Evolutionary conservation across 1,139 yeast genomes (phyloP).

Genomic region (Kodamaea sp.): DNA sequence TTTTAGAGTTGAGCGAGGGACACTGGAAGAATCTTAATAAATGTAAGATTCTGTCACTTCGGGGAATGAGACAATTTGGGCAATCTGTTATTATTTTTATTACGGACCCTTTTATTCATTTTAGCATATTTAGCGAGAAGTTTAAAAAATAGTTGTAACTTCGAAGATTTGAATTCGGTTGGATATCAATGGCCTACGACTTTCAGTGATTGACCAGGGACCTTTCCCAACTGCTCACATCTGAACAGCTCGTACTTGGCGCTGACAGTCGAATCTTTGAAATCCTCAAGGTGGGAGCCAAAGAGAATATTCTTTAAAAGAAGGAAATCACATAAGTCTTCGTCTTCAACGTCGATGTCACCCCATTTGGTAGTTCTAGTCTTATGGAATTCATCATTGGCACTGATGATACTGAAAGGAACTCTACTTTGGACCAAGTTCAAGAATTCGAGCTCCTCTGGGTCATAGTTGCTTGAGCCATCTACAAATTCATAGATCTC

Average conservation of each 20-base stretch:
- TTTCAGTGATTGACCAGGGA: too few relatives aligned
- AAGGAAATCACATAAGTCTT: constrained; percentile 12
- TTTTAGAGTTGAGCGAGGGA: too few relatives aligned
- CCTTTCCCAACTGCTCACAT: constrained; percentile 9
- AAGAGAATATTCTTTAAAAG: constrained; percentile 14
- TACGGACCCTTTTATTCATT: too few relatives aligned
- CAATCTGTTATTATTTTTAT: too few relatives aligned
- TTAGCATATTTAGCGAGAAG: too few relatives aligned
- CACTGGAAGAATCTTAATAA: too few relatives aligned
- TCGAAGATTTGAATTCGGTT: too few relatives aligned
- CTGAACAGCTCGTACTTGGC: constrained; percentile 16
- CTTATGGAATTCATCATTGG: constrained; percentile 8
- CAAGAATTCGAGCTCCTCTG: constrained; percentile 13
- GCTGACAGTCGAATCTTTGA: constrained; percentile 15
- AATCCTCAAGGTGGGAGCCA: constrained; percentile 19
- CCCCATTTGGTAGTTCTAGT: constrained; percentile 16
- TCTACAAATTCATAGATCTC: constrained; percentile 49
- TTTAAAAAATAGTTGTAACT: too few relatives aligned
- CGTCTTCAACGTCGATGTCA: constrained; percentile 12
- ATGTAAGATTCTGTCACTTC: too few relatives aligned
- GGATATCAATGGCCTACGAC: too few relatives aligned
- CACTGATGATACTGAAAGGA: constrained; percentile 16
- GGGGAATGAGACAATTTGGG: too few relatives aligned
- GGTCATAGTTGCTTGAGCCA: constrained; percentile 4
- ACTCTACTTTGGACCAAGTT: constrained; percentile 10